A percentile compares a stretch with the other conserved stretches of the same genome.
Conservation (phyloP, 1,284 basidiomycete genomes). For the Sutorius eximius region DNA sequence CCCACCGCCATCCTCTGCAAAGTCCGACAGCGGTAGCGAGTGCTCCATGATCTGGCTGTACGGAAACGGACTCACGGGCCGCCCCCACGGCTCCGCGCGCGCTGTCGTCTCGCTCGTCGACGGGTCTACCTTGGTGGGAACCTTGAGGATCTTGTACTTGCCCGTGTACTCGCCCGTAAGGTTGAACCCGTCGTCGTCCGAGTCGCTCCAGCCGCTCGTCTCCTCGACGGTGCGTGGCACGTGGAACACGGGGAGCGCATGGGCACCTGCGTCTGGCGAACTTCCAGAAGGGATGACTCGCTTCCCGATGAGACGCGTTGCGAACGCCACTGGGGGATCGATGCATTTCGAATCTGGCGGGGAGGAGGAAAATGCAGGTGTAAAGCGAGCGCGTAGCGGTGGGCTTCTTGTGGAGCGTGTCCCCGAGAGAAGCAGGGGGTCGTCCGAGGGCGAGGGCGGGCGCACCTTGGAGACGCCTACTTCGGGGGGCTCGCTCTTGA, state of each 20-base stretch:
- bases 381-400: slow-evolving; percentile 25
- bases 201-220: slow-evolving; percentile 36
- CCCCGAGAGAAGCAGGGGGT: slow-evolving; percentile 63
- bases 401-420: slow-evolving; percentile 9
- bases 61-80: slow-evolving; percentile 66
- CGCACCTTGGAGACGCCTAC: slow-evolving; percentile 58
- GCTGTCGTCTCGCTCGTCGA: slow-evolving; percentile 42
- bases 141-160: slow-evolving; percentile 49
- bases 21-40: slow-evolving; percentile 20
- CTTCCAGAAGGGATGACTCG: not conserved
- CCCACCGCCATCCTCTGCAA: slow-evolving; percentile 9
- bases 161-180: slow-evolving; percentile 65
- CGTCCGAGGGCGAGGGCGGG: slow-evolving; percentile 70
- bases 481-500: slow-evolving; percentile 66
- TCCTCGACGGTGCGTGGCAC: slow-evolving; percentile 20
- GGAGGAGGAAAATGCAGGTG: slow-evolving; percentile 31
- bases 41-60: slow-evolving; percentile 34
- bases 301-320: slow-evolving; percentile 18
- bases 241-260: slow-evolving; percentile 35
- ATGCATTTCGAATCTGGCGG: slow-evolving; percentile 1
- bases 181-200: slow-evolving; percentile 34
- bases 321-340: slow-evolving; percentile 18
- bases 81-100: slow-evolving; percentile 61
- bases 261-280: not conserved
- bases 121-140: slow-evolving; percentile 67